These are phyloP conservation scores for Platanthera guangdongensis DNA, from an alignment of 106 monocot genomes.

Conservation along the genomic window DNA sequence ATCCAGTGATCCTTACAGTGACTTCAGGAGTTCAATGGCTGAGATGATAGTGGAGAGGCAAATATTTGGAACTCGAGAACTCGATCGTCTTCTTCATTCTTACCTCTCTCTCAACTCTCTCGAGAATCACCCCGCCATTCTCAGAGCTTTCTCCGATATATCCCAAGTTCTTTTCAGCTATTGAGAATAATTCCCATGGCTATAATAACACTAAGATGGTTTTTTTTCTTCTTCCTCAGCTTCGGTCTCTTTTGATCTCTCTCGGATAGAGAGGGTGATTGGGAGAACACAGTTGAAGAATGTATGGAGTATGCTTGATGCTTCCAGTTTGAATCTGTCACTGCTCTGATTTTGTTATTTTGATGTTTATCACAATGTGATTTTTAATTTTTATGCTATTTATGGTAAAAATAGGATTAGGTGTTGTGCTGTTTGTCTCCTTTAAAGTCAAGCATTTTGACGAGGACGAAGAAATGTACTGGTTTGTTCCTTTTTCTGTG, in stretches of 20 bases:
- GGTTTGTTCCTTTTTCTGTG: not conserved
- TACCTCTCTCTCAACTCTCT: slow-evolving; percentile 37
- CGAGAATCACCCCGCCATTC: slow-evolving; percentile 26
- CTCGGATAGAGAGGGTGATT: not conserved
- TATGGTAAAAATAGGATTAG: not conserved
- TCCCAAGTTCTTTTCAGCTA: slow-evolving; percentile 19
- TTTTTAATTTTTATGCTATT: slow-evolving; percentile 3
- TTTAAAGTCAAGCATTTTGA: not conserved
- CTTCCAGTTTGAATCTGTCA: not conserved
- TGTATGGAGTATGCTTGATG: not conserved
- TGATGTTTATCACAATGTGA: not conserved
- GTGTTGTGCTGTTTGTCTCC: not conserved
- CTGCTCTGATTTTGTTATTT: not conserved
- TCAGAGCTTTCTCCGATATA: slow-evolving; percentile 52
- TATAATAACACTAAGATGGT: not conserved
- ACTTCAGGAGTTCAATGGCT: slow-evolving; percentile 64
- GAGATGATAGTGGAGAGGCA: slow-evolving; percentile 65
- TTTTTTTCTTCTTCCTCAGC: not conserved
- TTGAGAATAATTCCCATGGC: not conserved
- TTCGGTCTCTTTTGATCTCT: not conserved
- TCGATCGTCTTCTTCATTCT: slow-evolving; percentile 25
- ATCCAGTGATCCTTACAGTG: slow-evolving; percentile 49
- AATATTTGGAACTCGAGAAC: slow-evolving; percentile 14
- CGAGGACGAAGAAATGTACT: not conserved
- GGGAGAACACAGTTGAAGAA: slow-evolving; percentile 1